phyloP scores from a whole-genome alignment of 2,329 filamentous ascomycete species.

The Penicillium fuscoglaucum region DNA sequence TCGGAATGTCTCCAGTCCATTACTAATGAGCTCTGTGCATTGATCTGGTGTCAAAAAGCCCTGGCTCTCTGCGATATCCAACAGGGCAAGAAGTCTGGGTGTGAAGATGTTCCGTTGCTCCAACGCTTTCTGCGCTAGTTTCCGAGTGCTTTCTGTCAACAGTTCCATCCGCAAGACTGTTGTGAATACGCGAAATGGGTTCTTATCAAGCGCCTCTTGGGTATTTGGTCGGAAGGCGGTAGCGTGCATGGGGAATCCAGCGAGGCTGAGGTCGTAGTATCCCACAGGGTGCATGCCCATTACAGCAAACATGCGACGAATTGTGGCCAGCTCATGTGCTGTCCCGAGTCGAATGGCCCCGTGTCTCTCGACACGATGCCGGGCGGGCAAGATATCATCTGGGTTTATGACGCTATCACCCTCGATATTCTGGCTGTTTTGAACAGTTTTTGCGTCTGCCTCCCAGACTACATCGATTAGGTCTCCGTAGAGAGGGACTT shows the following conservation, averaged over 20 bases:
- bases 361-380: neutral
- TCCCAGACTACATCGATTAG: neutral
- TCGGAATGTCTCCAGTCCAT: slow-evolving; percentile 50
- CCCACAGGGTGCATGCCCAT: neutral
- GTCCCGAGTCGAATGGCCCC: neutral
- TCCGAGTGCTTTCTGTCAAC: slow-evolving; percentile 35
- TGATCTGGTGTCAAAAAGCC: slow-evolving; percentile 32
- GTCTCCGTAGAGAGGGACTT: neutral
- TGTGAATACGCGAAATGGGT: slow-evolving; percentile 51
- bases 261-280: neutral
- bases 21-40: slow-evolving; percentile 42
- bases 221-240: slow-evolving; percentile 46
- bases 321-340: neutral
- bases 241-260: neutral
- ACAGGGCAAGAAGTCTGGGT: slow-evolving; percentile 37
- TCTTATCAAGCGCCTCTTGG: slow-evolving; percentile 36
- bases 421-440: slow-evolving; percentile 10
- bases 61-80: slow-evolving; percentile 38
- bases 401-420: slow-evolving; percentile 15
- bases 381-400: slow-evolving; percentile 21
- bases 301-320: neutral
- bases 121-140: slow-evolving; percentile 38
- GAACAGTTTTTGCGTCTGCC: neutral
- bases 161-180: slow-evolving; percentile 47
- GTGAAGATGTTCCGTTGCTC: slow-evolving; percentile 47